A percentile compares a stretch with the other conserved stretches of the same genome.
Evolutionary conservation across 73 alveolate species (phyloP).

Genomic region (Paramecium biaurelia): DNA sequence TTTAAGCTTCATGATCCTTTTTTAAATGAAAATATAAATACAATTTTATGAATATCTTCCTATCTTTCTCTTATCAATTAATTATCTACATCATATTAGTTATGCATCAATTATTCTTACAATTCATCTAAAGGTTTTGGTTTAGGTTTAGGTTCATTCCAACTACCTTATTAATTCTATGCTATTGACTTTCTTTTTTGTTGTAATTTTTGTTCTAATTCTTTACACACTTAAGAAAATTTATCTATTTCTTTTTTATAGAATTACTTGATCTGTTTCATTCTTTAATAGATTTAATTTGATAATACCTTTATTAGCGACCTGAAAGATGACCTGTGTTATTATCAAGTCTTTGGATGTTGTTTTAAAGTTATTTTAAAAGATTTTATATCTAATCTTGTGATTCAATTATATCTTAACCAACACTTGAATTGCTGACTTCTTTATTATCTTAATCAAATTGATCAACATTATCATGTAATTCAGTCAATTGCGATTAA

Average conservation of each 20-base stretch:
- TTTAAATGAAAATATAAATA: not conserved
- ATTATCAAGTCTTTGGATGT: not conserved
- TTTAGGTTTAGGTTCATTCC: not conserved
- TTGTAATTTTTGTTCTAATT: not conserved
- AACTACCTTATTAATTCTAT: not conserved
- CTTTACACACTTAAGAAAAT: not conserved
- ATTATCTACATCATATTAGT: not conserved
- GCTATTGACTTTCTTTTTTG: not conserved
- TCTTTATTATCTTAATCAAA: not conserved
- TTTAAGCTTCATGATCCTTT: not conserved
- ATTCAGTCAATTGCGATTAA: not conserved
- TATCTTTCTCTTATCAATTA: not conserved
- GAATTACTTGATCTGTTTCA: not conserved
- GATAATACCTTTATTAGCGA: not conserved
- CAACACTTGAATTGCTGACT: not conserved
- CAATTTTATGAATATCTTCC: not conserved
- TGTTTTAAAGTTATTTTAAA: not conserved
- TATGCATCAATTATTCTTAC: not conserved
- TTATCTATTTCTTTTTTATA: not conserved
- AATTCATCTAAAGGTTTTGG: not conserved
- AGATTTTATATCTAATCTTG: not conserved
- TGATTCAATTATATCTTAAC: not conserved
- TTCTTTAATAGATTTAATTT: not conserved
- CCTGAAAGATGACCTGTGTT: not conserved
- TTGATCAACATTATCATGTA: not conserved